A percentile compares a stretch with the other conserved stretches of the same genome.
Evolutionary conservation across 305 asterid species (phyloP).

Genomic region (Fraxinus ornus): DNA sequence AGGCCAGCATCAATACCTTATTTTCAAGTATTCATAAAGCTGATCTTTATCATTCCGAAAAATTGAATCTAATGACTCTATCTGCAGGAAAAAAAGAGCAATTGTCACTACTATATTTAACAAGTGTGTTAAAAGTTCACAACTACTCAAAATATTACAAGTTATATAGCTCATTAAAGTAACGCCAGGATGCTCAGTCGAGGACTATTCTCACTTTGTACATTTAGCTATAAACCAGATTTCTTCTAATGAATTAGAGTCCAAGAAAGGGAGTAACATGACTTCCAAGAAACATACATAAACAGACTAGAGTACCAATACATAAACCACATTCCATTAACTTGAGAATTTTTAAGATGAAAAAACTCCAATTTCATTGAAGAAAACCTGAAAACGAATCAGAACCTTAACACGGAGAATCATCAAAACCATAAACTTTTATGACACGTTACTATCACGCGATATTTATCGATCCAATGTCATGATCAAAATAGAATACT

Average conservation of each 20-base stretch:
- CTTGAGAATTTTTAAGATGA: neutral
- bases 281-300: conserved; percentile 11
- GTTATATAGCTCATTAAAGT: neutral
- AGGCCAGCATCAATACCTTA: conserved; percentile 17
- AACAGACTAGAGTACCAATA: no score
- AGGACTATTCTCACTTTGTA: conserved; percentile 12
- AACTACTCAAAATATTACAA: neutral
- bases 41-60: conserved; percentile 4
- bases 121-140: neutral
- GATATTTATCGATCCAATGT: conserved; percentile 18
- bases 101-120: neutral
- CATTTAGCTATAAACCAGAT: conserved; percentile 4
- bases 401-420: conserved; percentile 3
- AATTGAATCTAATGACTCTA: neutral
- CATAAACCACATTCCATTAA: neutral
- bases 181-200: neutral
- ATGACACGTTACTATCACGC: neutral
- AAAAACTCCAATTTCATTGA: neutral
- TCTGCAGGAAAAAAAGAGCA: conserved; percentile 12
- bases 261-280: conserved; percentile 4
- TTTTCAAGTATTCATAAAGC: conserved; percentile 19
- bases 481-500: conserved; percentile 19
- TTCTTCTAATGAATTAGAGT: neutral
- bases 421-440: neutral
- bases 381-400: neutral